Base-by-base conservation (phyloP, 345 rosid genomes). In the Salix suchowensis region DNA sequence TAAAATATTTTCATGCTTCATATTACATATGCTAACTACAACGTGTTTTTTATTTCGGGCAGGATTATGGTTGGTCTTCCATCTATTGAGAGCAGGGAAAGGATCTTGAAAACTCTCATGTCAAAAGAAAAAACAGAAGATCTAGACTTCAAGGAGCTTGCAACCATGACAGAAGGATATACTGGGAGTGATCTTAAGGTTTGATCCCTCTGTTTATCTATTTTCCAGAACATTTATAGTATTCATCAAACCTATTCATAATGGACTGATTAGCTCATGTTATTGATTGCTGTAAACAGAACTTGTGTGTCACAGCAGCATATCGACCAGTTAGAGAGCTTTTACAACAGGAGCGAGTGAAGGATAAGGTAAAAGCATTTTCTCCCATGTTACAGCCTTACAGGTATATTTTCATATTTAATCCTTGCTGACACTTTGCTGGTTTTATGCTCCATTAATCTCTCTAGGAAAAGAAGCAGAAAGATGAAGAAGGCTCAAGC, bases 151-250 rank as follows among this genome's bases (percentile, higher is more conserved):
- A 91, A 88, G 84, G 99, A 92, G 84, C 92, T 96, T 83, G 98
- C 91, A 68, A 68, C 86, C 67, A 88, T 92, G 86, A 92, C 99
- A 46, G 99, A 94, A 86, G 99, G 99, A 70, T 96, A 87, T 68
- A 91, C 86, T 69, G 98, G 98, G 80, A 94, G 99, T 85, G 99
- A 96, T 84, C 98, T 96, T 71, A 96, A 94, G 98, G 99, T 93
- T 85, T 76, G 78, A 74, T 72, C 75, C 80, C 69, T 75, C 65
- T 12, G 68, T 73, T 60, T 78, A 26, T 70, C 39, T 21, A 8
- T 11, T 55, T 19, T 14, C 42, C 44, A 12, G 68, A 39, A n/a
- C 0, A n/a, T 48, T 50, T 24, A 23, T 16, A 76, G 71, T 71
- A 42, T 24, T 36, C 40, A 30, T 73, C 64, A 32, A 28, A 15